Evolutionary conservation across 768 basidiomycete genomes (phyloP).

Genomic region (Punctularia strigosozonata): DNA sequence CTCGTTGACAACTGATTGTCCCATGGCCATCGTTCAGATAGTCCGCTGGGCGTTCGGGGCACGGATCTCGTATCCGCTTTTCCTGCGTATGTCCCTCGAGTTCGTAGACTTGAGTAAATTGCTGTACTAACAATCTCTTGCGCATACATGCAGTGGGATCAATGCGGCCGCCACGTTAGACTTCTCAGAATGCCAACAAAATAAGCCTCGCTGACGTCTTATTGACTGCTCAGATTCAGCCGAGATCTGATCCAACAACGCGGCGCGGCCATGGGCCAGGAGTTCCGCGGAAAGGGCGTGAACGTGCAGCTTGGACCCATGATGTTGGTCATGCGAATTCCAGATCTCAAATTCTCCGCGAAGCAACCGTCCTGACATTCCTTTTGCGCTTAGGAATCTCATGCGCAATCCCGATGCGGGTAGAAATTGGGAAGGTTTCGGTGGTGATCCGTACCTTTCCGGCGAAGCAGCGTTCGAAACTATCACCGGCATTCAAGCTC

Average conservation of each 20-base stretch:
- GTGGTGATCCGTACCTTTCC: conserved; percentile 75
- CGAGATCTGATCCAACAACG: conserved; percentile 66
- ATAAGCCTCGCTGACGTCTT: not conserved
- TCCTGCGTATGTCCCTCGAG: too few species aligned
- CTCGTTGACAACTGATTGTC: not conserved
- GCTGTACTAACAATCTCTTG: too few species aligned
- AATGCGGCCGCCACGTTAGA: conserved; percentile 72
- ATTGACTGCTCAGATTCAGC: conserved; percentile 40
- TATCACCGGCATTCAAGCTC: conserved; percentile 66
- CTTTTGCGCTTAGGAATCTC: not conserved
- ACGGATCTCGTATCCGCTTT: conserved; percentile 68
- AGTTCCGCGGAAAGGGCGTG: conserved; percentile 76
- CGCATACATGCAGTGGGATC: too few species aligned
- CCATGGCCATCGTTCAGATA: conserved; percentile 30
- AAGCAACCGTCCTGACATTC: not conserved
- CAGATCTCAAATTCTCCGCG: not conserved
- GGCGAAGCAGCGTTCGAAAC: conserved; percentile 76
- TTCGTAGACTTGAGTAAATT: too few species aligned
- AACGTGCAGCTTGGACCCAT: conserved; percentile 69
- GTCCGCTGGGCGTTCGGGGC: conserved; percentile 68
- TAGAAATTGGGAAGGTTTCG: conserved; percentile 91
- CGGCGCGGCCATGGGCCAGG: conserved; percentile 69
- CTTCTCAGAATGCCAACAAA: not conserved
- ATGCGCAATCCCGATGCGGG: conserved; percentile 45
- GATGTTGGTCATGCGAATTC: conserved; percentile 30